Base-by-base conservation (phyloP, 2,329 filamentous ascomycete species). In the Ophiocordyceps sinensis region DNA sequence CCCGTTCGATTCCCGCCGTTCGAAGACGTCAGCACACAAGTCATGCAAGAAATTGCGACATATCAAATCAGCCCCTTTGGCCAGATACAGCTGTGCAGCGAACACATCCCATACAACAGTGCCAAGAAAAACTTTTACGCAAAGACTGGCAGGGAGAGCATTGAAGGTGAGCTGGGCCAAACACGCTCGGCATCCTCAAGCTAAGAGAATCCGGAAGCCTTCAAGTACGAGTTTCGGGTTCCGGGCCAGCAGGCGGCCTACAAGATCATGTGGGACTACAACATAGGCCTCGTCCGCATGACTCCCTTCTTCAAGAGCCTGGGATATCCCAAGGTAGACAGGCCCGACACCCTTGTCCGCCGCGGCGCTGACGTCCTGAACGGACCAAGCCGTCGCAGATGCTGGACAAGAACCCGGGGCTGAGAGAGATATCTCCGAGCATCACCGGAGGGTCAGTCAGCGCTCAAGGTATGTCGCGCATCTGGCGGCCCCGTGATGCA, bases 201-300 rank as follows among this genome's bases (percentile, higher is more conserved):
- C 12, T 32, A 26, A 26, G 23, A 26, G 9, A 26, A 21, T 3
- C 4, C 23, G 13, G 19, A 15, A 91, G 85, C 86, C 23, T 88
- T 88, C 57, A 77, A 87, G 51, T 96, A 95, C 60, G 77, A 75
- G 30, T 95, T 93, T 67, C 74, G 70, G 49, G 58, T 82, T 4
- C 83, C 83, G 0, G 76, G 70, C 11, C 74, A 82, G 37, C 71
- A 79, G 2, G 71, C 69, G 47, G 68, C 74, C 40, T 88, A 82
- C 57, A 76, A 75, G 1, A 79, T 96, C 45, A 87, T 95, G 76
- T 98, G 91, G 91, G 91, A 98, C 60, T 95, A 95, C 65, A 89
- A 93, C 52, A 77, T 89, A 46, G 91, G 91, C 9, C 78, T 96
- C 28, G 88, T 96, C 46, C 80, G 89, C 46, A 93, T 94, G 61